Conservation (phyloP, 2,329 filamentous ascomycete species). For the Xylaria polymorpha region DNA sequence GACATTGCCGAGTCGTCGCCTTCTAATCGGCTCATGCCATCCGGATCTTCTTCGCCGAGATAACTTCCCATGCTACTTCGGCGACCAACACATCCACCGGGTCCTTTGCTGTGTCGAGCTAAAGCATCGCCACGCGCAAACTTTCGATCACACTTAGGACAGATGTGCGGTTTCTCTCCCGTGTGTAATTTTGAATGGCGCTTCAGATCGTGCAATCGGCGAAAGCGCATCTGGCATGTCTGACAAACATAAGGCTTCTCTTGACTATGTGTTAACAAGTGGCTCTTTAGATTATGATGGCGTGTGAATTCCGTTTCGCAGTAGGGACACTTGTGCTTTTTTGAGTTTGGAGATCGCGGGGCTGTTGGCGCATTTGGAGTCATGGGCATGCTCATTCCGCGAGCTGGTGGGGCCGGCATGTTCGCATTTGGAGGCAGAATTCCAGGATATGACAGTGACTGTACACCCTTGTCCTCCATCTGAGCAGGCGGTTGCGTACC, state of each 20-base stretch:
- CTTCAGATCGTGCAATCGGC: slow-evolving; percentile 93
- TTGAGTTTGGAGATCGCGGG: slow-evolving; percentile 77
- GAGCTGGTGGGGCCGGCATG: slow-evolving; percentile 59
- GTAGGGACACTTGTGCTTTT: slow-evolving; percentile 96
- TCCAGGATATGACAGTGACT: slow-evolving; percentile 67
- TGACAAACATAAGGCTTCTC: slow-evolving; percentile 97
- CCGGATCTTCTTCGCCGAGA: slow-evolving; percentile 79
- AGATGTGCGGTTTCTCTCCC: slow-evolving; percentile 94
- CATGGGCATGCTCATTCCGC: slow-evolving; percentile 70
- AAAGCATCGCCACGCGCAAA: slow-evolving; percentile 96
- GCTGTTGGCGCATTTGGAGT: slow-evolving; percentile 58
- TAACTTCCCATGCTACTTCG: slow-evolving; percentile 87
- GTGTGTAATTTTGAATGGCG: slow-evolving; percentile 96
- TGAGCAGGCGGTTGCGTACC: slow-evolving; percentile 57
- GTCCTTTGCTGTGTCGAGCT: slow-evolving; percentile 93
- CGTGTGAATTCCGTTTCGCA: slow-evolving; percentile 97
- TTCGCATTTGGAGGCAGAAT: slow-evolving; percentile 57
- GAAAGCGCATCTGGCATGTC: slow-evolving; percentile 92
- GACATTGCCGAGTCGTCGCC: slow-evolving; percentile 68
- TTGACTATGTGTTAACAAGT: slow-evolving; percentile 96
- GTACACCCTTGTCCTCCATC: slow-evolving; percentile 63
- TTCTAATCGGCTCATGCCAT: slow-evolving; percentile 60
- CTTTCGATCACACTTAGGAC: slow-evolving; percentile 91
- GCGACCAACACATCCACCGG: slow-evolving; percentile 92
- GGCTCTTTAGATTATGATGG: slow-evolving; percentile 97